Evolutionary conservation across 108 stramenopile species (phyloP), one percentile per base, ranked within the genome.

Genomic region (Skeletonema marinoi): DNA sequence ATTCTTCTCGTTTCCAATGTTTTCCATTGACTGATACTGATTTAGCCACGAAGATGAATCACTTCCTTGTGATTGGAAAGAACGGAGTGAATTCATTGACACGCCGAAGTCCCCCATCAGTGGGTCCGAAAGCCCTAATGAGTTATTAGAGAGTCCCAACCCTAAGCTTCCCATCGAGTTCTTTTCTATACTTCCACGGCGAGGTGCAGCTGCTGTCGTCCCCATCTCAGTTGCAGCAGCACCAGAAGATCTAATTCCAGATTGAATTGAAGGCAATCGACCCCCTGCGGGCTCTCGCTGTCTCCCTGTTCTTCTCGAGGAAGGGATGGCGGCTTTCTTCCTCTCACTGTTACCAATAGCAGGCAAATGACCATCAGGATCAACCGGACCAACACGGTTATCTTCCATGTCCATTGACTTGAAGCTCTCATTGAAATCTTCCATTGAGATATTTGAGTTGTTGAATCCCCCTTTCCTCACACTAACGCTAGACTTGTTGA

Each of bases 331-430:
- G 32, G 32, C 16, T 38, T 4, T 8, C n/a, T 3, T 7, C 32
- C 17, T 32, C 38, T 21, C 59, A 9, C 62, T 63, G 14, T 63
- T 63, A 4, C 62, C 31, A 21, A 9, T 21, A 5, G 2, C 30
- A n/a, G 62, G 36, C 62, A 36, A n/a, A 14, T 32, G 5, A 63
- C 62, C 62, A 29, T 63, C 62, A 32, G 36, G 36, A 16, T 32
- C n/a, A 35, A 65, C 16, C 54, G 25, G 38, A 39, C 41, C 33
- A 62, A 25, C 38, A 19, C 36, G 64, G 35, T 31, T 41, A 32
- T 79, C 78, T 1, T 8, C 38, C 71, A 79, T 67, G 19, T 79
- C 78, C 78, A 79, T 79, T 42, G 71, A 73, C n/a, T 69, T 70
- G 11, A 79, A 62, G 38, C 71, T 73, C 54, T 79, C 78, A 42